A percentile compares a stretch with the other conserved stretches of the same genome.
These are phyloP conservation scores for Voacanga thouarsii DNA, from an alignment of 257 asterid genomes.

Conservation along the genomic window DNA sequence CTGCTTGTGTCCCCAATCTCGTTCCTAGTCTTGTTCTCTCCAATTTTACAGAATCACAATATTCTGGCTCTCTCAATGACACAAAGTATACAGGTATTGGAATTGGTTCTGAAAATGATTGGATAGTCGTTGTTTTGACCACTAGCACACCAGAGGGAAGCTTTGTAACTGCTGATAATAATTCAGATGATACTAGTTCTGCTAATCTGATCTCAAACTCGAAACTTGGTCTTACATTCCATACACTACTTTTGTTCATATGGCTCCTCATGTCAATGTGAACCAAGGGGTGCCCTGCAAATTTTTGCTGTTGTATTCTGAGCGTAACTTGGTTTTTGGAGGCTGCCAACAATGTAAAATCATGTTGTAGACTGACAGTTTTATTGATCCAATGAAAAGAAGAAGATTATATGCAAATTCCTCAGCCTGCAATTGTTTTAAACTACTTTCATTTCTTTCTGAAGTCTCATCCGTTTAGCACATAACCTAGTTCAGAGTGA, in stretches of 20 bases:
- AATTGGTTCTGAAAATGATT: conserved; percentile 56
- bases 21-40: conserved; percentile 50
- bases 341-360: conserved; percentile 15
- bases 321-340: not conserved
- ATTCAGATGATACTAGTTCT: conserved; percentile 26
- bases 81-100: conserved; percentile 68
- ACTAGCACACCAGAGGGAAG: conserved; percentile 67
- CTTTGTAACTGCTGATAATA: conserved; percentile 27
- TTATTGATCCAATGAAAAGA: not conserved
- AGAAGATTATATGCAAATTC: not conserved
- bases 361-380: conserved; percentile 14
- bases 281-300: conserved; percentile 15
- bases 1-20: conserved; percentile 80
- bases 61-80: conserved; percentile 54
- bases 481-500: not conserved
- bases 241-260: conserved; percentile 14
- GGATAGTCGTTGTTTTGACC: conserved; percentile 78
- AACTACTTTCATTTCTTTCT: not conserved
- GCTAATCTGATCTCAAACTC: conserved; percentile 31
- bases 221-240: conserved; percentile 20
- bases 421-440: not conserved
- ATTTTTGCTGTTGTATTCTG: conserved; percentile 13
- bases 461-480: not conserved
- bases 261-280: conserved; percentile 30
- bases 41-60: conserved; percentile 65